Base-by-base conservation (phyloP, 371 early-diverging fungal species). In the Mortierella sp. region DNA sequence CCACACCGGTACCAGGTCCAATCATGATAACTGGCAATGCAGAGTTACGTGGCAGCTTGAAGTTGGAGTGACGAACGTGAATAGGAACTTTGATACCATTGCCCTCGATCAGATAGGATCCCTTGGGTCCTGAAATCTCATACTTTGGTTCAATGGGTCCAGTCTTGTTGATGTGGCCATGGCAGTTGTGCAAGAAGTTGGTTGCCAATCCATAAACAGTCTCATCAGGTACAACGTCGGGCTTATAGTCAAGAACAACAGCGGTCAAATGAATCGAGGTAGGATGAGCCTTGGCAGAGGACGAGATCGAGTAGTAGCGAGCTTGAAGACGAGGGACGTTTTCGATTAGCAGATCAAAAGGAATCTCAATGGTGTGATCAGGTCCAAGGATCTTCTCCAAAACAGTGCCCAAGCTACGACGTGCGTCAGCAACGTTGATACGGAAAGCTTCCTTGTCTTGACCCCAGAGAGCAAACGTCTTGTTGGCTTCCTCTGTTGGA, bases 1-100 rank as follows among this genome's bases (percentile, higher is more conserved):
- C 98, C 24, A 98, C 94, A 46, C 99, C 99, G 1, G 99, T 98
- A 50, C 99, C 99, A 18, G 99, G 98, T 4, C 99, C 98, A 28
- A 98, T 82, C 96, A 98, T 96, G 47, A 98, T 89, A 42, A 98
- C 82, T n/a, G 98, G 97, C 7, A 89, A 81, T 39, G 84, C 66
- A 23, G 88, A 82, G 71, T 94, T 89, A 16, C 86, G 82, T 18
- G 97, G 99, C 58, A 97, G 82, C 52, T 91, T 88, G 87, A 98
- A 98, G 60, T 87, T 84, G 31, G 93, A 93, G 45, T 90, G 88
- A 48, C 95, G 95, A 49, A 96, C 91, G 72, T 93, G 95, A 30
- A 96, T 82, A 48, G 97, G 96, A 9, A 96, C 70, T 67, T 84
- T 72, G 72, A 84, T 51, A 24, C 61, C 64, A 21, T 48, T 39